Evolutionary conservation across 768 basidiomycete genomes (phyloP), one percentile per base, ranked within the genome.

Genomic region (Pholiota molesta): DNA sequence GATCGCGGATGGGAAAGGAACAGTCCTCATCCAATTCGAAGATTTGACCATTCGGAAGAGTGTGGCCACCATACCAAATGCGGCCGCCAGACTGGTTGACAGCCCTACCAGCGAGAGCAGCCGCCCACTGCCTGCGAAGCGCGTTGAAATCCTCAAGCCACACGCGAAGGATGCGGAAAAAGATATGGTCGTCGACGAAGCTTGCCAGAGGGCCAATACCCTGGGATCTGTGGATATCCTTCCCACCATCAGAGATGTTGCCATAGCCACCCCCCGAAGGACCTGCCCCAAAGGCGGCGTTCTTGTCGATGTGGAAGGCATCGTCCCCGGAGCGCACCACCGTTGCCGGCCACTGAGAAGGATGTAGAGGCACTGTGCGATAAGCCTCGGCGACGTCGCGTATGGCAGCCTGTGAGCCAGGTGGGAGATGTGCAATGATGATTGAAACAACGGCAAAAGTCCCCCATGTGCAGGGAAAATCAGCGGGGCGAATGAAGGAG

Each of bases 301-400:
- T 39, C 7, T 47, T 75, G 55, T 78, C 68, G 16, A 75, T 47
- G 52, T 6, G 63, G 65, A 44, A 73, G 72, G 1, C 28, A 13
- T 28, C 72, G 0, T 13, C 28, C 0, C 49, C 61, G 0, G 76
- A 45, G 0, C 69, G 60, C 0, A 81, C 67, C 0, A 80, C 74
- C 0, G 71, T 35, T 0, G 70, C 76, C 2, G 77, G 77, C 79
- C 79, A 83, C 40, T 82, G 80, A 0, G 68, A 67, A 0, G 65
- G 72, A 17, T 72, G 65, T 0, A 76, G 31, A 0, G 75, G 78
- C 0, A 81, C 64, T 0, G 70, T 76, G 0, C 74, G 55, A 53
- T 79, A 57, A 4, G 56, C 56, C 17, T 57, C 56, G 5, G 44
- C 14, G 5, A 47, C 44, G n/a, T 57, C 56, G 81, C 73, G 60